Base-by-base conservation (phyloP, 495 filamentous ascomycete species). In the Penicillium silybi region DNA sequence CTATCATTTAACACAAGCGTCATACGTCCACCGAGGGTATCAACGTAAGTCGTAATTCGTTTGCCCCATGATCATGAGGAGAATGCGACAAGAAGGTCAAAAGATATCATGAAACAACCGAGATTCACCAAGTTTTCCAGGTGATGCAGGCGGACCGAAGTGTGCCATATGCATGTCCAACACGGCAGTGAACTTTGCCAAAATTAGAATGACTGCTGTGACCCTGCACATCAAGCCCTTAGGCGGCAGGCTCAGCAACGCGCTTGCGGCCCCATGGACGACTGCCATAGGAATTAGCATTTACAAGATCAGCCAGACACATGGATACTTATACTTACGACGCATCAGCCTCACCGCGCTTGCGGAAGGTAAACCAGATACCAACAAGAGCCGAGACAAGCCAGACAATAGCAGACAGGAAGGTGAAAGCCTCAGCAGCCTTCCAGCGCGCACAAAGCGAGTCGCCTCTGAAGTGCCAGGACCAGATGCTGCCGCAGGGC, bases 391-490 rank as follows among this genome's bases (percentile, higher is more conserved):
- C 76, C 43, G 80, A 84, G 11, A 73, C 79, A 25, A 87, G 78
- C 84, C 84, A 88, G 61, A 80, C 70, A 53, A 83, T 76, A 29
- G 83, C 84, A n/a, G 80, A 81, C 46, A 88, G 56, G 64, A 87
- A 88, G 52, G 72, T 70, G 66, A 88, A 87, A 1, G 84, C 85
- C 55, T 85, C 75, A 32, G 77, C 75, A 13, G 85, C 80, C 67
- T 85, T 88, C 83, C 80, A 86, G 48, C 80, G 73, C 32, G 74
- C 64, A 59, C 85, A 89, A 8, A 67, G 62, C 4, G 59, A 48
- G 44, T 67, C 50, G 16, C 69, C 53, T 9, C 61, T 56, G 41
- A 81, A 72, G 13, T 61, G 52, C 80, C 80, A 82, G 50, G 59
- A 51, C 65, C 69, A 82, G 56, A 77, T 74, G 45, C 72, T 73